These are phyloP conservation scores for Talaromyces wortmannii DNA, from an alignment of 495 filamentous ascomycete genomes.

Conservation along the genomic window DNA sequence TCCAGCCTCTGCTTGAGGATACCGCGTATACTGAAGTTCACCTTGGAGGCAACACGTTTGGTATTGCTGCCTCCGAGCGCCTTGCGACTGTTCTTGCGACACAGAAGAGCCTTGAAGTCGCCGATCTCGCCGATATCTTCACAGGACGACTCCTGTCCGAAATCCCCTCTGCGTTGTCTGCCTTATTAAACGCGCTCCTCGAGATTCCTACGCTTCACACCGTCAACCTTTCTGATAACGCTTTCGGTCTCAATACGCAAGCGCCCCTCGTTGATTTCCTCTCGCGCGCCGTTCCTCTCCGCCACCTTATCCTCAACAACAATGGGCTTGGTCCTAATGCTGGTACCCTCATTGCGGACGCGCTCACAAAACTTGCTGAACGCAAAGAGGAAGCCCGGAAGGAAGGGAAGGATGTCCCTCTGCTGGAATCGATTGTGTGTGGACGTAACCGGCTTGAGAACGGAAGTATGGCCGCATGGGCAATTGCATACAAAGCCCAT, in stretches of 20 bases:
- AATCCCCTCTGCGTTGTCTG: constrained; percentile 82
- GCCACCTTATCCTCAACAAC: constrained; percentile 92
- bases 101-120: constrained; percentile 74
- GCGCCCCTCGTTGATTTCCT: constrained; percentile 82
- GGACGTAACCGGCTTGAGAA: constrained; percentile 94
- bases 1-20: constrained; percentile 62
- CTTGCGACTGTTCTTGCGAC: constrained; percentile 72
- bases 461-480: constrained; percentile 93
- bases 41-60: constrained; percentile 84
- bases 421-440: constrained; percentile 90
- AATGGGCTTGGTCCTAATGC: constrained; percentile 94
- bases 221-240: constrained; percentile 94
- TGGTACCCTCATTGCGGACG: constrained; percentile 77
- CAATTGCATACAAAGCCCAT: constrained; percentile 74
- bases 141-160: constrained; percentile 89
- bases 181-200: constrained; percentile 79
- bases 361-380: constrained; percentile 64
- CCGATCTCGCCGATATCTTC: constrained; percentile 95
- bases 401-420: constrained; percentile 58
- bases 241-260: constrained; percentile 89
- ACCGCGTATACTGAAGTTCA: constrained; percentile 75
- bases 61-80: constrained; percentile 76
- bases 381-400: constrained; percentile 74
- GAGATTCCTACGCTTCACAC: constrained; percentile 77
- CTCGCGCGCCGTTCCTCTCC: constrained; percentile 74